Evolutionary conservation across 2,329 filamentous ascomycete species (phyloP).

Genomic region (Fusarium proliferatum): DNA sequence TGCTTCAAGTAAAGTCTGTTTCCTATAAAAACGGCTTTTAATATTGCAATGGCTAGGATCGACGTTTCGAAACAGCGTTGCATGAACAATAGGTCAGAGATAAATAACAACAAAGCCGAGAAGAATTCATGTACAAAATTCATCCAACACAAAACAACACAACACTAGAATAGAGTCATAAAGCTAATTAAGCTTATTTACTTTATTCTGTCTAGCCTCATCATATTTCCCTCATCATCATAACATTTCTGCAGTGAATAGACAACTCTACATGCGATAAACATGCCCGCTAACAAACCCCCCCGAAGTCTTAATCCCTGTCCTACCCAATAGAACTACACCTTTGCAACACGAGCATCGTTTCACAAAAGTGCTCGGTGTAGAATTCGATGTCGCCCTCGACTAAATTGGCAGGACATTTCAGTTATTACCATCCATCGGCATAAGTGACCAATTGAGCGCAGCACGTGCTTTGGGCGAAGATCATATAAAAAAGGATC

Average conservation of each 20-base stretch:
- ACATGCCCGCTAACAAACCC: conserved; percentile 19
- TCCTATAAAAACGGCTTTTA: background rate
- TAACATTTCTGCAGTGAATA: background rate
- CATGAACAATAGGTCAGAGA: background rate
- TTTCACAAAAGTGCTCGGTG: conserved; percentile 22
- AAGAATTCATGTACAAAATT: background rate
- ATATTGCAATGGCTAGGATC: background rate
- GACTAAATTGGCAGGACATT: conserved; percentile 18
- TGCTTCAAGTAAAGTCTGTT: background rate
- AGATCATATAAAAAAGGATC: conserved; percentile 26
- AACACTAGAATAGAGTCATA: background rate
- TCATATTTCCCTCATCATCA: background rate
- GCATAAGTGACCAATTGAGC: conserved; percentile 15
- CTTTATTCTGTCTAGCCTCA: background rate
- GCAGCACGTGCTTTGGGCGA: conserved; percentile 14
- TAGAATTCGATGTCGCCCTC: conserved; percentile 7
- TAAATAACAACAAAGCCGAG: background rate
- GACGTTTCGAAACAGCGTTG: background rate
- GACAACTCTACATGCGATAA: conserved; percentile 10
- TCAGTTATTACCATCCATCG: conserved; percentile 3
- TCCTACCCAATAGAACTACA: conserved; percentile 33
- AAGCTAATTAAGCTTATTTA: background rate
- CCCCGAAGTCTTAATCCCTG: background rate
- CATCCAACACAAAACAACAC: too few species aligned
- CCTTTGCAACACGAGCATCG: conserved; percentile 26